Evolutionary conservation across 257 asterid genomes (phyloP).

Genomic region (Henckelia pumila): DNA sequence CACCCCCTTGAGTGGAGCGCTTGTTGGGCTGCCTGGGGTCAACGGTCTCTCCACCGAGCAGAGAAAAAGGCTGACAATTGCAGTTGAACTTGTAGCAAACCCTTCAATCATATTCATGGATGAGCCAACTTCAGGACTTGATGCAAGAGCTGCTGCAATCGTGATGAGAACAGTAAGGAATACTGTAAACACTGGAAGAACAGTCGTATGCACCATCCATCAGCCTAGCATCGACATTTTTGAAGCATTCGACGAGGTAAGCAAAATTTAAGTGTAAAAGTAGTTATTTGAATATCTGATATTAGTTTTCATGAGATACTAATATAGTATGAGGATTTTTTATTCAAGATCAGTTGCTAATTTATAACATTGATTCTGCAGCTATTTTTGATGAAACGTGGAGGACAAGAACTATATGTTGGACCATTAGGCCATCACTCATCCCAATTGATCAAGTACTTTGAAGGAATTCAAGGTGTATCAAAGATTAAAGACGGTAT

Average conservation of each 20-base stretch:
- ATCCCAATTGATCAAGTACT: slow-evolving; percentile 42
- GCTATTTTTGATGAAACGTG: slow-evolving; percentile 61
- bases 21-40: slow-evolving; percentile 55
- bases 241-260: slow-evolving; percentile 65
- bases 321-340: neutral
- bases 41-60: slow-evolving; percentile 59
- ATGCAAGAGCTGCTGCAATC: slow-evolving; percentile 64
- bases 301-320: slow-evolving; percentile 1
- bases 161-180: slow-evolving; percentile 63
- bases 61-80: slow-evolving; percentile 58
- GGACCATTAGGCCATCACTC: slow-evolving; percentile 55
- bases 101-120: slow-evolving; percentile 66
- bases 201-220: slow-evolving; percentile 66
- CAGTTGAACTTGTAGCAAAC: slow-evolving; percentile 63
- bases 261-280: neutral
- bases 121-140: slow-evolving; percentile 62
- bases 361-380: slow-evolving; percentile 26
- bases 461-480: slow-evolving; percentile 47
- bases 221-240: slow-evolving; percentile 67
- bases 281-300: neutral
- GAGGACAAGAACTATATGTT: slow-evolving; percentile 54
- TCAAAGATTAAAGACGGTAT: slow-evolving; percentile 45
- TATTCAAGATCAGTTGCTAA: neutral
- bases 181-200: slow-evolving; percentile 60
- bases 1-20: slow-evolving; percentile 36